phyloP scores from a whole-genome alignment of 2,329 filamentous ascomycete genomes.

The Hymenotorrendiella dingleyae region DNA sequence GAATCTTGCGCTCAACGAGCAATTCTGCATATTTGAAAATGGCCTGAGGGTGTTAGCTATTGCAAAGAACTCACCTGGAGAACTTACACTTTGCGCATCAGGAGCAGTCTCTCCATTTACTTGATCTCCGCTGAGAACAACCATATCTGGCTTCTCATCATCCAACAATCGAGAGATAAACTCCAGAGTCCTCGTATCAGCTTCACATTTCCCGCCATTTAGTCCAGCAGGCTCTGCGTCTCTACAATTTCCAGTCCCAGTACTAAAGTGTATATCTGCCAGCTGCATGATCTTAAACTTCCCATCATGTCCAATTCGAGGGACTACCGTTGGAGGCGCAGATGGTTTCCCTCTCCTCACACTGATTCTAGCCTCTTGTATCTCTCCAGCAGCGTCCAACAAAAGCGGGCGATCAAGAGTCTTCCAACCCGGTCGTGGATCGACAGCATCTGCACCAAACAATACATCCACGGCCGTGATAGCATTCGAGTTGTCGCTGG shows the following conservation, averaged over 20 bases:
- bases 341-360: conserved; percentile 66
- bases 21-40: conserved; percentile 90
- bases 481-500: conserved; percentile 38
- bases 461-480: conserved; percentile 66
- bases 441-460: conserved; percentile 72
- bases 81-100: conserved; percentile 76
- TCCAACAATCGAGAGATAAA: conserved; percentile 81
- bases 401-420: conserved; percentile 69
- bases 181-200: conserved; percentile 84
- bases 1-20: conserved; percentile 80
- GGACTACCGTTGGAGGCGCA: conserved; percentile 62
- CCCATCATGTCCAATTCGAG: conserved; percentile 78
- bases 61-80: too few relatives aligned
- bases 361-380: conserved; percentile 68
- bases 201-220: conserved; percentile 76
- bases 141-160: conserved; percentile 88
- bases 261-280: conserved; percentile 90
- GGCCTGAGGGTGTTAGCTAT: conserved; percentile 43
- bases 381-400: conserved; percentile 55
- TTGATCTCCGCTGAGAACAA: conserved; percentile 89
- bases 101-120: conserved; percentile 90
- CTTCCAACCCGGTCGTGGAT: conserved; percentile 81
- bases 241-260: conserved; percentile 77
- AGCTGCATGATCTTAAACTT: conserved; percentile 97
- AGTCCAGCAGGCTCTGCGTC: conserved; percentile 73